These are phyloP conservation scores for Yarrowia bubula DNA, from an alignment of 805 yeast genomes.

Conservation along the genomic window DNA sequence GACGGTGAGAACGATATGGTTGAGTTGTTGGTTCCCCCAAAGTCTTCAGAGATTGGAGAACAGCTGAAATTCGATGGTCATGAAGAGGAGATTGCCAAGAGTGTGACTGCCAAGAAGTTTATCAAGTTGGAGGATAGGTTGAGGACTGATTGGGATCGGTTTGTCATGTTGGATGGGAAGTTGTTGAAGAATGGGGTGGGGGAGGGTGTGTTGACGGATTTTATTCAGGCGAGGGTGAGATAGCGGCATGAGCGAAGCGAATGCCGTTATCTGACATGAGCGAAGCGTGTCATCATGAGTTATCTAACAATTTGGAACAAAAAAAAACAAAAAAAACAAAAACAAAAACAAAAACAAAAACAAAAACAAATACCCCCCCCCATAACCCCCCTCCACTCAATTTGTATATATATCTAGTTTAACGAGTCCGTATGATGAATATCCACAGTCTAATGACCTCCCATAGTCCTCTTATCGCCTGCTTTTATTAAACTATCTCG, in stretches of 20 bases:
- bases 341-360: no score
- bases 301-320: no score
- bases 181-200: neutral
- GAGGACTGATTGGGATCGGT: neutral
- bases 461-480: no score
- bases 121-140: neutral
- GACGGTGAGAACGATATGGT: neutral
- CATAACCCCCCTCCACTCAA: no score
- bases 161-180: conserved; percentile 10
- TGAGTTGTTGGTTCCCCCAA: neutral
- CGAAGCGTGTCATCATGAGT: no score
- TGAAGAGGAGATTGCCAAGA: conserved; percentile 4
- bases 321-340: no score
- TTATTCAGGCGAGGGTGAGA: neutral
- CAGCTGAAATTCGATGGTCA: conserved; percentile 15
- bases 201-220: neutral
- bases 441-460: no score
- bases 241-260: neutral
- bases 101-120: conserved; percentile 19
- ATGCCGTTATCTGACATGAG: no score
- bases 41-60: neutral
- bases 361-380: no score
- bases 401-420: no score
- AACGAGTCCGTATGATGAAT: no score
- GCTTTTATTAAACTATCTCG: no score